Evolutionary conservation across 2,329 filamentous ascomycete genomes (phyloP).

Genomic region (Penicillium sp.): DNA sequence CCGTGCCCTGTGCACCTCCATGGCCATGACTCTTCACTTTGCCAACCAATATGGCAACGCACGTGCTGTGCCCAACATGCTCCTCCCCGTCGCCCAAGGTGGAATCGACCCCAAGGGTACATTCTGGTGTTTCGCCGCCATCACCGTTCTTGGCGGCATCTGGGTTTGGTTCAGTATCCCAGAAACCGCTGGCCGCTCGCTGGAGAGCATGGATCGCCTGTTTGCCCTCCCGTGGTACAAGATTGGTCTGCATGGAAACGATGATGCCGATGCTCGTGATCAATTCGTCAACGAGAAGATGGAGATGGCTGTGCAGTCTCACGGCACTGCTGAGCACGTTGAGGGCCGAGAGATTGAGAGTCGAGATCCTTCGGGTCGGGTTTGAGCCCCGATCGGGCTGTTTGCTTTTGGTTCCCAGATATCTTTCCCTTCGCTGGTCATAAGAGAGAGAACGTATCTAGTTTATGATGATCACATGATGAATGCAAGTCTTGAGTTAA

Average conservation of each 20-base stretch:
- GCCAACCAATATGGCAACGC: slow-evolving; percentile 77
- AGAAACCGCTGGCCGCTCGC: slow-evolving; percentile 64
- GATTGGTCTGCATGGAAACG: slow-evolving; percentile 57
- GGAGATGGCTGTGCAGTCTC: slow-evolving; percentile 16
- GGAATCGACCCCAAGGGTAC: slow-evolving; percentile 63
- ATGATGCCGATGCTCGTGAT: slow-evolving; percentile 32
- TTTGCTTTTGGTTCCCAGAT: not conserved
- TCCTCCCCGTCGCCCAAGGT: slow-evolving; percentile 49
- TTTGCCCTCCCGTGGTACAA: slow-evolving; percentile 74
- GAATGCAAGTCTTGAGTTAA: not conserved
- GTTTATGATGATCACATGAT: not conserved
- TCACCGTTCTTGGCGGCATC: slow-evolving; percentile 66
- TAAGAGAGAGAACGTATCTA: not conserved
- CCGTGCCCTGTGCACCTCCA: slow-evolving; percentile 68
- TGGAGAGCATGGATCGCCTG: slow-evolving; percentile 66
- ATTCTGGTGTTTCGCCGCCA: slow-evolving; percentile 72
- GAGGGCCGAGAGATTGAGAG: slow-evolving; percentile 14
- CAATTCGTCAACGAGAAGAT: slow-evolving; percentile 27
- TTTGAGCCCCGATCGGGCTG: not conserved
- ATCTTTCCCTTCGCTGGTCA: not conserved
- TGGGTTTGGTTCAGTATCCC: slow-evolving; percentile 75
- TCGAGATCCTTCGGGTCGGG: slow-evolving; percentile 1
- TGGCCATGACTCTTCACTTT: slow-evolving; percentile 78
- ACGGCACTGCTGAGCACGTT: slow-evolving; percentile 18
- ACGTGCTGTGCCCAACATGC: slow-evolving; percentile 73